Evolutionary conservation across 1,139 yeast genomes (phyloP), one percentile per base, ranked within the genome.

Genomic region (Candida dubliniensis): DNA sequence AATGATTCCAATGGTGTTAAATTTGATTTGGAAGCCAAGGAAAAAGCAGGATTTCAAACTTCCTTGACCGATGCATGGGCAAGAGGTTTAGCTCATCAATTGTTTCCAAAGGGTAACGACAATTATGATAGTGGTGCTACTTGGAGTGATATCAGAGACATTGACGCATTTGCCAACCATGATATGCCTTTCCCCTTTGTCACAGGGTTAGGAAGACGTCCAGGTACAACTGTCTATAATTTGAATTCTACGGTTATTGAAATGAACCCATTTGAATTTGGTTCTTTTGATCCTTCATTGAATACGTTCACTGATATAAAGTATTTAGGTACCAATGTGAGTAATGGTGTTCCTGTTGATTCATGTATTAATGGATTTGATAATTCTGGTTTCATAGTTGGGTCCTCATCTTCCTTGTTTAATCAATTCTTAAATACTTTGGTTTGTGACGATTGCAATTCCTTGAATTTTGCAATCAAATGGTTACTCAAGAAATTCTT

Each of bases 361-460:
- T 53, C 51, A 13, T 87, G 96, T 67, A 66, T 80, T 47, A 76
- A 71, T 8, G 95, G 95, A 1, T 84, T 76, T 52, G 96, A 87
- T 64, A 87, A 87, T 59, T 85, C 89, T 13, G 95, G 95, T 1
- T 87, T 81, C 58, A 72, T 85, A 39, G 68, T 86, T 71, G 96
- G 95, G 36, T 84, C 95, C 2, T 86, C 95, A 0, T 85, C 95
- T 0, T 74, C 93, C 1, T 69, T 89, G 45, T 89, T 88, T 68
- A 87, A 87, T 64, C 81, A 81, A 58, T 81, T 84, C 54, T 61
- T 86, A 36, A 67, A 84, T 47, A 78, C 78, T 47, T 64, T 85
- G 49, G 84, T 83, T 47, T 70, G 74, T 50, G 67, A 63, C 8
- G 60, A 59, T 27, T 69, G 74, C 47, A 59, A 74, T 31, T 70